Evolutionary conservation across 2,329 filamentous ascomycete genomes (phyloP).

Genomic region (Sclerotinia subarctica): DNA sequence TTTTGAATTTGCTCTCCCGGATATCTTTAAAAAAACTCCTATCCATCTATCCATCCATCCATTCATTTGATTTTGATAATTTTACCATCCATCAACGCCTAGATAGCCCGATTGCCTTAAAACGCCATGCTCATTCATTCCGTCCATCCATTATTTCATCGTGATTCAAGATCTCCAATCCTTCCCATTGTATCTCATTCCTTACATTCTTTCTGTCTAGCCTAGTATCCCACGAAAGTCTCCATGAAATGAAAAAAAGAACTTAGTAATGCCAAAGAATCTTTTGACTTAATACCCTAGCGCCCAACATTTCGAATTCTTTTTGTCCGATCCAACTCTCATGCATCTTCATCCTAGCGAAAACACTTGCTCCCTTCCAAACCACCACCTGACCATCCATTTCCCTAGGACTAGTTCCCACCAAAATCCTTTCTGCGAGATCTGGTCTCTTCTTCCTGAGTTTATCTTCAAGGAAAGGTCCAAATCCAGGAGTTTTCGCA

Average conservation of each 20-base stretch:
- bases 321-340: slow-evolving; percentile 89
- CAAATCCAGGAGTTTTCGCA: slow-evolving; percentile 75
- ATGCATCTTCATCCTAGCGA: slow-evolving; percentile 79
- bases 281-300: slow-evolving; percentile 81
- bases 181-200: background rate
- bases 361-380: slow-evolving; percentile 98
- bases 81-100: background rate
- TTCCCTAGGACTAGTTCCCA: slow-evolving; percentile 75
- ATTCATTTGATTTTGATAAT: background rate
- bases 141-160: slow-evolving; percentile 6
- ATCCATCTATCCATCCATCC: background rate
- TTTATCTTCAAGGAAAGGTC: slow-evolving; percentile 77
- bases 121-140: slow-evolving; percentile 6
- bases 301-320: slow-evolving; percentile 85
- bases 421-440: slow-evolving; percentile 57
- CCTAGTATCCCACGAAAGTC: background rate
- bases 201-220: background rate
- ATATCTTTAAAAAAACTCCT: slow-evolving; percentile 6
- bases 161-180: background rate
- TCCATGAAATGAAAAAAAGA: background rate
- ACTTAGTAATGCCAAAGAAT: slow-evolving; percentile 42
- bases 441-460: slow-evolving; percentile 66
- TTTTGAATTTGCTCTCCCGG: background rate
- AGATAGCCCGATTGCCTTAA: background rate
- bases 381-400: slow-evolving; percentile 96